Percentiles rank a stretch among this genome's conserved stretches.
These are phyloP conservation scores for Rhododendron kiyosumense DNA, from an alignment of 148 eudicot genomes.

Conservation along the genomic window DNA sequence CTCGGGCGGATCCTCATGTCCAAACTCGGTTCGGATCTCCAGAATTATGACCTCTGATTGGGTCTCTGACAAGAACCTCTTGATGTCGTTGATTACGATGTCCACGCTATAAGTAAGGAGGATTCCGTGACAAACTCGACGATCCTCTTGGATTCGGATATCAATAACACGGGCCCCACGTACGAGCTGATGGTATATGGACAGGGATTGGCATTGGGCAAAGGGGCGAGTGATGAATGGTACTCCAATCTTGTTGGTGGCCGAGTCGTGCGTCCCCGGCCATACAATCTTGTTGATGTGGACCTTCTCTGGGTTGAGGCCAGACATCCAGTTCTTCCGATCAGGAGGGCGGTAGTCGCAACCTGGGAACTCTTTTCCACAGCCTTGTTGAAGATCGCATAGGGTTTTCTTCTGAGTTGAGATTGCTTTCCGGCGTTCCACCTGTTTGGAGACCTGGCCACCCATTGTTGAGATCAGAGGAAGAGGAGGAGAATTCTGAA, in stretches of 20 bases:
- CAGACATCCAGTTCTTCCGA: slow-evolving; percentile 77
- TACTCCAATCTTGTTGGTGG: slow-evolving; percentile 77
- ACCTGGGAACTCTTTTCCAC: slow-evolving; percentile 68
- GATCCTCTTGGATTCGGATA: slow-evolving; percentile 70
- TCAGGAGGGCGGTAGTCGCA: slow-evolving; percentile 57
- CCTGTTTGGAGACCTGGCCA: slow-evolving; percentile 52
- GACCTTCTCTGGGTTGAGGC: slow-evolving; percentile 48
- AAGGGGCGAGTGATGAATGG: slow-evolving; percentile 71
- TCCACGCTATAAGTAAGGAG: slow-evolving; percentile 62
- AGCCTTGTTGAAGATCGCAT: slow-evolving; percentile 33
- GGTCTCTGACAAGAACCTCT: slow-evolving; percentile 69
- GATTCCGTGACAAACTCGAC: slow-evolving; percentile 79
- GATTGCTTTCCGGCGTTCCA: slow-evolving; percentile 42
- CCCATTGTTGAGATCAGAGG: slow-evolving; percentile 50
- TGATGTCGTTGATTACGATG: slow-evolving; percentile 61
- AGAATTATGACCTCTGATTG: slow-evolving; percentile 76
- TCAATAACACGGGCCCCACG: slow-evolving; percentile 66
- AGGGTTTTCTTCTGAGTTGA: slow-evolving; percentile 48
- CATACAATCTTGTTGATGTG: slow-evolving; percentile 66
- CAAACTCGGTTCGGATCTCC: slow-evolving; percentile 85
- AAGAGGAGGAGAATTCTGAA: slow-evolving; percentile 5
- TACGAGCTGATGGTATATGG: slow-evolving; percentile 73
- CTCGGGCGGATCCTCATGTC: slow-evolving; percentile 80
- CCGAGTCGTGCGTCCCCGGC: slow-evolving; percentile 95
- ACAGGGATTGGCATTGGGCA: slow-evolving; percentile 84